phyloP scores from a whole-genome alignment of 1,284 basidiomycete genomes.

The Rhodotorula sp. region DNA sequence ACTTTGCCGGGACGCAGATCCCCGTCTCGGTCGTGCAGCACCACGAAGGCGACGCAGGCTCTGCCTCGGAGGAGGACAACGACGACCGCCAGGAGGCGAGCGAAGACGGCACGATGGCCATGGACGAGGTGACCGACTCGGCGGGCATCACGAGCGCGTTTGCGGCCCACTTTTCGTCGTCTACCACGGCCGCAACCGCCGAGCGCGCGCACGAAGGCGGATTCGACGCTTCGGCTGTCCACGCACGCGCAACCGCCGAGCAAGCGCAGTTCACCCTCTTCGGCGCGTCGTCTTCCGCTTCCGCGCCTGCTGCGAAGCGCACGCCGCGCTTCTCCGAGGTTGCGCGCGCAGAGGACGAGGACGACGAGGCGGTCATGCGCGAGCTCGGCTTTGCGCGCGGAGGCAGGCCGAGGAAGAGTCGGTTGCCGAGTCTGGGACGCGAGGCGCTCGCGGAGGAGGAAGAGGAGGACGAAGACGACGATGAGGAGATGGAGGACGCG shows the following conservation, averaged over 20 bases:
- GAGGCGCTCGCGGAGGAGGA: slow-evolving; percentile 17
- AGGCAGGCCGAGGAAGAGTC: slow-evolving; percentile 14
- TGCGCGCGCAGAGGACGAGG: slow-evolving; percentile 31
- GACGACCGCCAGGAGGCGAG: slow-evolving; percentile 10
- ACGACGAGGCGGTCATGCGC: slow-evolving; percentile 38
- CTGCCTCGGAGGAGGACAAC: neutral
- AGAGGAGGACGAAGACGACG: neutral
- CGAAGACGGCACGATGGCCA: slow-evolving; percentile 25
- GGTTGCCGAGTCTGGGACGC: neutral
- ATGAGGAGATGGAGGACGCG: slow-evolving; percentile 11
- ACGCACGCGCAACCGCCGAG: neutral
- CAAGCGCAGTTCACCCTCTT: neutral
- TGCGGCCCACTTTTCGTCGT: neutral
- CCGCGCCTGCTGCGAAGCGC: neutral
- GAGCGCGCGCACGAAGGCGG: neutral
- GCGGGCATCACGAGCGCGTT: slow-evolving; percentile 14
- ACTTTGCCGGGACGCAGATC: slow-evolving; percentile 39
- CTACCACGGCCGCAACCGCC: neutral
- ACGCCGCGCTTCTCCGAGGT: slow-evolving; percentile 34
- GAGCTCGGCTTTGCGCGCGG: slow-evolving; percentile 29
- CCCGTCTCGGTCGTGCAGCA: slow-evolving; percentile 21
- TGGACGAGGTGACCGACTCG: slow-evolving; percentile 26
- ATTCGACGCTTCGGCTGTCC: neutral
- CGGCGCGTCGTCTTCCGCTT: neutral
- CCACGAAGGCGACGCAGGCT: neutral